Evolutionary conservation across 1,139 yeast species (phyloP).

Genomic region (Diutina neorugosa): DNA sequence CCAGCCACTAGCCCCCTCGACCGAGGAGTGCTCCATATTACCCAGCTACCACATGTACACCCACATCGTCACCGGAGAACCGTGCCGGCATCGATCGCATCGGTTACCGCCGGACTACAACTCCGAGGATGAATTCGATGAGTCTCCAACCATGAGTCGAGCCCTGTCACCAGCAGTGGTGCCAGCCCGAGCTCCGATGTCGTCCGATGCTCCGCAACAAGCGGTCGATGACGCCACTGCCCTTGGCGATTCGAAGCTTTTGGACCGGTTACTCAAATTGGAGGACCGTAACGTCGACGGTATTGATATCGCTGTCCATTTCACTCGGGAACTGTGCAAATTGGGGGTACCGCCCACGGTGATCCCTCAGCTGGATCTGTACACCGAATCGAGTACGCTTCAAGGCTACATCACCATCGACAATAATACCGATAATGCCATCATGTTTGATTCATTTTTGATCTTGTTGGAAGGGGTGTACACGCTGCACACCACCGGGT

Average conservation of each 20-base stretch:
- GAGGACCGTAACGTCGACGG: slow-evolving; percentile 11
- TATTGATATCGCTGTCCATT: slow-evolving; percentile 18
- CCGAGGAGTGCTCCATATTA: slow-evolving; percentile 1
- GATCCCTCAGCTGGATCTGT: slow-evolving; percentile 23
- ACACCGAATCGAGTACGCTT: slow-evolving; percentile 40
- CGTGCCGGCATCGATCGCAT: neutral
- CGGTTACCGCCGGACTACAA: neutral
- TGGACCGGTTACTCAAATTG: neutral
- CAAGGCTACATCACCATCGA: slow-evolving; percentile 39
- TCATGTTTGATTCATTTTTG: slow-evolving; percentile 45
- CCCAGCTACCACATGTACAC: slow-evolving; percentile 1
- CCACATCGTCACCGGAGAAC: neutral
- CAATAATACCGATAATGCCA: slow-evolving; percentile 25
- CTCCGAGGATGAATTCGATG: neutral
- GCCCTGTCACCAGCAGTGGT: neutral
- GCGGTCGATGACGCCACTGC: neutral
- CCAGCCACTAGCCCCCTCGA: neutral
- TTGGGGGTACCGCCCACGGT: slow-evolving; percentile 16
- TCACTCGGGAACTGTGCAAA: slow-evolving; percentile 27
- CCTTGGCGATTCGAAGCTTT: neutral
- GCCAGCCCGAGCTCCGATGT: neutral
- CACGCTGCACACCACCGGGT: neutral
- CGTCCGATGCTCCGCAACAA: neutral
- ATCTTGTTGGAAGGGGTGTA: slow-evolving; percentile 44
- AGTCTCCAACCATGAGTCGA: neutral